Evolutionary conservation across 73 alveolate genomes (phyloP), one percentile per base, ranked within the genome.

Genomic region (Tetrahymena elliotti): DNA sequence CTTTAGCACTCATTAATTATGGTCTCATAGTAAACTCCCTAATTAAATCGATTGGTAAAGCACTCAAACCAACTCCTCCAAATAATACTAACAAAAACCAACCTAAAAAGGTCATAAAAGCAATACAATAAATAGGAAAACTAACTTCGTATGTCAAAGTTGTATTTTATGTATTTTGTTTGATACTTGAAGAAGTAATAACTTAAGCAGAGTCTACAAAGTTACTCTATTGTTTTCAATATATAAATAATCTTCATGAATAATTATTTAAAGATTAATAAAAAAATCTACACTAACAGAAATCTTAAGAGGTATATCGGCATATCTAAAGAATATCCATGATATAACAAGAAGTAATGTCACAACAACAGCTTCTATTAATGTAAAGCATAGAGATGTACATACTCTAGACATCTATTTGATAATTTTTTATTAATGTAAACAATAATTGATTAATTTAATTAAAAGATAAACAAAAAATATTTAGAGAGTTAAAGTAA

Each of bases 61-160:
- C 97, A 40, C 96, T 47, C 38, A 95, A 84, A n/a, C 97, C 97
- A 33, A 95, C 96, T 22, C 97, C 97, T 39, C 97, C 97, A 93
- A 95, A 95, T 35, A 95, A 83, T 13, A 95, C 97, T 8, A 95
- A 93, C 24, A 95, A 39, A 83, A 95, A 95, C 97, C 97, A 95
- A 27, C 97, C 97, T 13, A 95, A 93, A 82, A 95, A 95, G 22
- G 96, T 93, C 95, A 95, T 38, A 35, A 95, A 93, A 2, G 96
- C 97, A 68, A 95, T 93, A 15, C 88, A 52, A 40, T 52, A 95
- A 10, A 95, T 94, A 41, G 96, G 96, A 52, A 94, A 94, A 13
- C 95, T 84, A 13, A 52, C 47, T 41, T 53, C 54, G 24, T 47
- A 47, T 36, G 40, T 68, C 5, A 94, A 54, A 37, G 34, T 83